These are phyloP conservation scores for Plantago major DNA, from an alignment of 257 asterid species.

Conservation along the genomic window DNA sequence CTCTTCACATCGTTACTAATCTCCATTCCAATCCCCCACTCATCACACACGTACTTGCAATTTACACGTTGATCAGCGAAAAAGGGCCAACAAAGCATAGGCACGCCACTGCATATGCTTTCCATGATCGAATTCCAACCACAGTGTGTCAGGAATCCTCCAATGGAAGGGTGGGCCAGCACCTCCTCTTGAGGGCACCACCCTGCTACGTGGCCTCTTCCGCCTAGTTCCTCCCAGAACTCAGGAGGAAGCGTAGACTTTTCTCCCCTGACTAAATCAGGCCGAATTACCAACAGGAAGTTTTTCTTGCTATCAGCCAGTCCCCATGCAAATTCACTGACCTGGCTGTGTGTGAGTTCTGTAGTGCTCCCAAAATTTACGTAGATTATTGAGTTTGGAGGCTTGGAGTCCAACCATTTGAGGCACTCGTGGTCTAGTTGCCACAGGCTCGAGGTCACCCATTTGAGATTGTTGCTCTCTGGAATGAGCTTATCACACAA, in stretches of 20 bases:
- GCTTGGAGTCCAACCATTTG: constrained; percentile 20
- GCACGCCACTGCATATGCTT: constrained; percentile 21
- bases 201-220: constrained; percentile 11
- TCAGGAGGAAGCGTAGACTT: constrained; percentile 9
- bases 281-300: constrained; percentile 19
- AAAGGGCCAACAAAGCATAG: constrained; percentile 25
- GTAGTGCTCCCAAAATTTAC: constrained; percentile 22
- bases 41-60: constrained; percentile 10
- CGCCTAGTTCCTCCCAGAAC: constrained; percentile 10
- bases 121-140: constrained; percentile 24
- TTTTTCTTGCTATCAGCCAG: constrained; percentile 16
- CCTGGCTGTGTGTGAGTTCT: constrained; percentile 3
- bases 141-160: constrained; percentile 17
- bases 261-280: constrained; percentile 4
- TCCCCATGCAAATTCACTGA: constrained; percentile 23
- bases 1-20: constrained; percentile 4
- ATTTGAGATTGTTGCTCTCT: constrained; percentile 5
- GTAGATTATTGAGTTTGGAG: constrained; percentile 19
- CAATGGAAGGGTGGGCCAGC: constrained; percentile 15
- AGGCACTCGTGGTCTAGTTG: constrained; percentile 22
- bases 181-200: constrained; percentile 25
- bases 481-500: constrained; percentile 1
- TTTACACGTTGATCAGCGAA: constrained; percentile 18
- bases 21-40: constrained; percentile 21
- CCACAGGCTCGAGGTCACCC: constrained; percentile 16